Base-by-base conservation (phyloP, 345 rosid genomes). In the Nephelium lappaceum region DNA sequence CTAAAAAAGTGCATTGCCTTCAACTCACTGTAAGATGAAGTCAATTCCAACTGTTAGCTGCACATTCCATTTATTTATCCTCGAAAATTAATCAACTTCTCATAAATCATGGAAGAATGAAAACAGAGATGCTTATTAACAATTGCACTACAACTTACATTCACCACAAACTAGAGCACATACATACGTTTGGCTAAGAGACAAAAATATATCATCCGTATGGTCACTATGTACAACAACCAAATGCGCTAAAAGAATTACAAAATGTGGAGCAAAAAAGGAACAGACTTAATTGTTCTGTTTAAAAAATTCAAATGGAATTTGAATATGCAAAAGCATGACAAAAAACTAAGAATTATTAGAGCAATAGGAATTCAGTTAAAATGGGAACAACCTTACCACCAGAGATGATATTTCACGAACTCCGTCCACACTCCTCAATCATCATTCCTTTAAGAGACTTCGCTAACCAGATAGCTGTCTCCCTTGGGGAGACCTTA, bases 391-490 rank as follows among this genome's bases (percentile, higher is more conserved):
- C 68, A 67, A 42, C 78, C 91, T 81, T 75, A 84, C 90, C 83
- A 49, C 61, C 31, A 24, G 62, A 77, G 18, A 58, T 55, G 72
- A 71, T 31, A 19, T 57, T 65, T 90, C 85, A 92, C 41, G 83
- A 86, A 79, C 78, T 88, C 80, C 92, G 83, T 23, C 82, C 86
- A n/a, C 81, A 70, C 73, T 96, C 99, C 45, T 93, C 97, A 0
- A 87, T 88, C 98, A 89, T 93, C 98, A 96, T 93, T 75, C 97
- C 99, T 86, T 94, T 93, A 9, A 96, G 88, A 84, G 98, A 94
- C 86, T 86, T 96, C 0, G 99, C 98, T 39, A 96, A 84, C 98
- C 99, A 96, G 81, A 96, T 96, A 7, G 99, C 99, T 2, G 99
- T 96, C 86, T 96, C 99, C 89, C 99, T 87, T 31, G 98, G 99